phyloP scores from a whole-genome alignment of 75 land plant species.

The Pinus albicaulis region DNA sequence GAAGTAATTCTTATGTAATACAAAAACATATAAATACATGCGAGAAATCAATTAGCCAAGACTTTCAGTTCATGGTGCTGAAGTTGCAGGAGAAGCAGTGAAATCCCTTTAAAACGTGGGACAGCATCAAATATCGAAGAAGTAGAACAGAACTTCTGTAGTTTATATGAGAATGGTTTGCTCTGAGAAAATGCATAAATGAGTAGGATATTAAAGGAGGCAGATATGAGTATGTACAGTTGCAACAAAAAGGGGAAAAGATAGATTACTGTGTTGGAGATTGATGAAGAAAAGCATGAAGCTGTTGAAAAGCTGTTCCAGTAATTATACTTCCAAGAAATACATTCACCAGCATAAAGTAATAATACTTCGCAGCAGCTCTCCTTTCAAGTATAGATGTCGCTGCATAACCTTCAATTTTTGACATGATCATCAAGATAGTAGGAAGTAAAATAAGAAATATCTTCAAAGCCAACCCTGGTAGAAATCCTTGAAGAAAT shows the following conservation, averaged over 20 bases:
- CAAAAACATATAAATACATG: too few species aligned
- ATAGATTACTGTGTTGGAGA: slow-evolving; percentile 45
- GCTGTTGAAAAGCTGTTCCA: slow-evolving; percentile 72
- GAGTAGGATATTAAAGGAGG: too few species aligned
- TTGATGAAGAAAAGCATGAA: slow-evolving; percentile 45
- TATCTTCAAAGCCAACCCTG: slow-evolving; percentile 57
- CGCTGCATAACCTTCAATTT: slow-evolving; percentile 58
- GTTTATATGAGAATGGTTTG: too few species aligned
- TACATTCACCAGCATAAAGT: slow-evolving; percentile 66
- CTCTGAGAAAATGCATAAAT: too few species aligned
- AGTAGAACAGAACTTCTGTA: too few species aligned
- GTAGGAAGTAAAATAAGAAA: slow-evolving; percentile 52
- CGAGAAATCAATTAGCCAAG: too few species aligned
- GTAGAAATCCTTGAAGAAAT: slow-evolving; percentile 66
- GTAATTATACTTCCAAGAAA: slow-evolving; percentile 65
- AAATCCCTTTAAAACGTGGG: too few species aligned
- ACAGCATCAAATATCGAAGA: too few species aligned
- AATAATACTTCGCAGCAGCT: slow-evolving; percentile 52
- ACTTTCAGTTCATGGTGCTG: too few species aligned
- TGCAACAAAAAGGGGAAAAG: neutral
- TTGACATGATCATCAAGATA: slow-evolving; percentile 48
- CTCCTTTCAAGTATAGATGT: slow-evolving; percentile 50
- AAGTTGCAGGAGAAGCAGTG: too few species aligned
- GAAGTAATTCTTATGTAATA: too few species aligned
- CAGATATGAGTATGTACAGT: too few species aligned